These are phyloP conservation scores for Diaporthe sp. DNA, from an alignment of 2,329 filamentous ascomycete genomes.

Conservation along the genomic window DNA sequence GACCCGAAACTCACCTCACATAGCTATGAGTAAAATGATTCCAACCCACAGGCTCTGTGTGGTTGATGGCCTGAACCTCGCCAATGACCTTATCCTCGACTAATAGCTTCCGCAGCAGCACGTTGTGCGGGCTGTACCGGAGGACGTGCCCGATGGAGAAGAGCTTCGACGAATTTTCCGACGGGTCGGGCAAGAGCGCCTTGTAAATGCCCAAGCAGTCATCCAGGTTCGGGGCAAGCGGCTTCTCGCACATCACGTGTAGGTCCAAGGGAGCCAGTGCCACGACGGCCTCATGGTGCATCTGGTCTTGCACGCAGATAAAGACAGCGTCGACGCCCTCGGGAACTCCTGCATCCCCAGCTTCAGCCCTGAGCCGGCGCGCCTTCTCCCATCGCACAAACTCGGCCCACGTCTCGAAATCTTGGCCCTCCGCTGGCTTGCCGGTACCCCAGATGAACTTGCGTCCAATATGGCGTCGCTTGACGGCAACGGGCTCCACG, in stretches of 20 bases:
- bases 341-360: neutral
- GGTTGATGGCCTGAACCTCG: slow-evolving; percentile 1
- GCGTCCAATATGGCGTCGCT: slow-evolving; percentile 5
- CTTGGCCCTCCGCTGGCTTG: slow-evolving; percentile 13
- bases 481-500: slow-evolving; percentile 9
- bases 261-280: neutral
- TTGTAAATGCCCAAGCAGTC: slow-evolving; percentile 10
- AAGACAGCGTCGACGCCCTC: slow-evolving; percentile 7
- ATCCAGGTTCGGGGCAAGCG: neutral
- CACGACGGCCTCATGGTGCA: neutral
- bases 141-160: slow-evolving; percentile 11
- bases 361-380: neutral
- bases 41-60: slow-evolving; percentile 14
- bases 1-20: neutral
- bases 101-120: slow-evolving; percentile 7
- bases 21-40: slow-evolving; percentile 13
- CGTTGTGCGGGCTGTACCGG: slow-evolving; percentile 12
- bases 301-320: slow-evolving; percentile 15
- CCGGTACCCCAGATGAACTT: slow-evolving; percentile 4
- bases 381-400: slow-evolving; percentile 11
- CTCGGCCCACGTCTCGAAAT: neutral
- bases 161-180: neutral
- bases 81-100: slow-evolving; percentile 12
- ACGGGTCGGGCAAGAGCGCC: neutral
- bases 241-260: slow-evolving; percentile 19